These are phyloP conservation scores for Monilinia fructigena DNA, from an alignment of 2,329 filamentous ascomycete genomes.

Conservation along the genomic window DNA sequence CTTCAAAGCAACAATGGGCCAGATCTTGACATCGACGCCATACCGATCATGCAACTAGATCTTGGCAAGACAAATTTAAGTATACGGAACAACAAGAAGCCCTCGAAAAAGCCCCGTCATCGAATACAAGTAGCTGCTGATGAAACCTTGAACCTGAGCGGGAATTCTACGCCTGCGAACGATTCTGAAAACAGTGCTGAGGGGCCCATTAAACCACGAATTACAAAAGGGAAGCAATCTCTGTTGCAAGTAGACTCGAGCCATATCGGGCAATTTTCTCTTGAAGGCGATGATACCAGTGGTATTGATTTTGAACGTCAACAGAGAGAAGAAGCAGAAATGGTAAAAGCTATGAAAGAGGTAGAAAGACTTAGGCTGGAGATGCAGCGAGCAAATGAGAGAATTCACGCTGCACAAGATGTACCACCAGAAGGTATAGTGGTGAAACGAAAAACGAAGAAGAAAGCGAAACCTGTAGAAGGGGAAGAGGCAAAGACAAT, in stretches of 20 bases:
- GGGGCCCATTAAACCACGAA: constrained; percentile 49
- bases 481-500: constrained; percentile 26
- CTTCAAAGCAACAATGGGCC: constrained; percentile 69
- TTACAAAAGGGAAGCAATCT: constrained; percentile 54
- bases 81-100: constrained; percentile 40
- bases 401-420: constrained; percentile 69
- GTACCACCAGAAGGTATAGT: constrained; percentile 59
- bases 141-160: constrained; percentile 64
- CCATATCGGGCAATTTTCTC: constrained; percentile 68
- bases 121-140: constrained; percentile 69
- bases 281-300: constrained; percentile 53
- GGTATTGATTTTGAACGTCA: constrained; percentile 62
- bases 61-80: constrained; percentile 53
- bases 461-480: constrained; percentile 42
- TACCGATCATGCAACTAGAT: constrained; percentile 92
- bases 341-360: constrained; percentile 83
- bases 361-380: constrained; percentile 83
- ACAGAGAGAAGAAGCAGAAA: constrained; percentile 79
- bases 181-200: constrained; percentile 56
- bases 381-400: constrained; percentile 80
- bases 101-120: constrained; percentile 49
- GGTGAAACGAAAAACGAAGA: constrained; percentile 59
- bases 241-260: constrained; percentile 87
- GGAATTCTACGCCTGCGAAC: constrained; percentile 49
- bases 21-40: constrained; percentile 86